Evolutionary conservation across 2,329 filamentous ascomycete genomes (phyloP).

Genomic region (Diaporthe longicolla): DNA sequence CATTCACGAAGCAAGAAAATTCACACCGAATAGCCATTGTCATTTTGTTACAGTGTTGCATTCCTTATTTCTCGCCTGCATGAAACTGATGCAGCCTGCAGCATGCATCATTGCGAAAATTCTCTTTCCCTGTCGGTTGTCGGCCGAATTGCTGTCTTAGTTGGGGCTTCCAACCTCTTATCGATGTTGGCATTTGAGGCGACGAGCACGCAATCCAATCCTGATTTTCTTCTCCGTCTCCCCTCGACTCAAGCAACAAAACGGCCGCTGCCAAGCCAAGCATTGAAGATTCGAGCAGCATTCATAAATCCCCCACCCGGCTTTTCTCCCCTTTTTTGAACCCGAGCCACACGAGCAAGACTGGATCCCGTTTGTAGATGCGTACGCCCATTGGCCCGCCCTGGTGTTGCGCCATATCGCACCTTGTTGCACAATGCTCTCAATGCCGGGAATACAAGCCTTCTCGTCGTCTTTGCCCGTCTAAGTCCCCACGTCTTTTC

Average conservation of each 20-base stretch:
- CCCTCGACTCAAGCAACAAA: constrained; percentile 23
- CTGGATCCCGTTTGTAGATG: constrained; percentile 33
- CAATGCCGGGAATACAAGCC: not conserved
- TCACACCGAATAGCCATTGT: not conserved
- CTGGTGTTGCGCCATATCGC: constrained; percentile 41
- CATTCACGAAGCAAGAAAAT: constrained; percentile 27
- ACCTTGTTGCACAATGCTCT: constrained; percentile 41
- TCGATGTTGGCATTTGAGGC: constrained; percentile 40
- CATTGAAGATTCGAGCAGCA: constrained; percentile 17
- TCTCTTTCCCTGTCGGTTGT: not conserved
- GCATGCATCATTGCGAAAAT: not conserved
- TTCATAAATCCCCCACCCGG: not conserved
- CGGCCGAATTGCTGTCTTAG: constrained; percentile 30
- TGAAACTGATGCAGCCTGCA: constrained; percentile 7
- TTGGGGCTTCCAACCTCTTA: constrained; percentile 29
- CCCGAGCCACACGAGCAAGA: constrained; percentile 15
- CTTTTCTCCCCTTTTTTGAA: constrained; percentile 16
- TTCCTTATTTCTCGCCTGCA: not conserved
- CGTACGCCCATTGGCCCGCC: constrained; percentile 29
- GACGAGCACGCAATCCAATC: constrained; percentile 41
- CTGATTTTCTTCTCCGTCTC: not conserved
- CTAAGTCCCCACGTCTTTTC: not conserved
- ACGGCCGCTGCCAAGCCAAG: constrained; percentile 9
- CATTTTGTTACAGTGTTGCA: not conserved
- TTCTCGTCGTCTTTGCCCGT: not conserved